A percentile compares a stretch with the other conserved stretches of the same genome.
Conservation (phyloP, 2,329 filamentous ascomycete genomes). For the Alternaria metachromatica region DNA sequence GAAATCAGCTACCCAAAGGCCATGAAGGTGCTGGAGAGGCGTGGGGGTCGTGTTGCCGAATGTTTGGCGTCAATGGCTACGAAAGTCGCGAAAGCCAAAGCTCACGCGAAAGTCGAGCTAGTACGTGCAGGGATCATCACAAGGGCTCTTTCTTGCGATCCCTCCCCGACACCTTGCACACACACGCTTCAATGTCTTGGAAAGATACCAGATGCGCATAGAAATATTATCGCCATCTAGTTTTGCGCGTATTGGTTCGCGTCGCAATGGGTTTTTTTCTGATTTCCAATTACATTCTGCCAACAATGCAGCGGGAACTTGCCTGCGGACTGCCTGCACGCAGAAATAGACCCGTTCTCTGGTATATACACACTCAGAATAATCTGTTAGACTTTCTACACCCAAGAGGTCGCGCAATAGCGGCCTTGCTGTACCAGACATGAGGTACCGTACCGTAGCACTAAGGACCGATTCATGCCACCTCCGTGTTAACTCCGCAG, state of each 20-base stretch:
- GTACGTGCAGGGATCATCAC: conserved; percentile 18
- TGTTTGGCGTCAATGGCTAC: conserved; percentile 33
- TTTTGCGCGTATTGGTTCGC: neutral
- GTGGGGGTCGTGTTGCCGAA: conserved; percentile 20
- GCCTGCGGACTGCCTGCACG: neutral
- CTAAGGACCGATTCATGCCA: conserved; percentile 3
- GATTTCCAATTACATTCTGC: neutral
- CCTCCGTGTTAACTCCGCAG: conserved; percentile 24
- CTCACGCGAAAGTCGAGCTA: conserved; percentile 24
- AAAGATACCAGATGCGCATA: neutral
- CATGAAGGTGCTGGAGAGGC: conserved; percentile 32
- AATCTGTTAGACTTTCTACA: neutral
- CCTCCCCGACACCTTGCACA: neutral
- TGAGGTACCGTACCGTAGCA: neutral
- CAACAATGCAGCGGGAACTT: neutral
- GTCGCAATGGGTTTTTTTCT: neutral
- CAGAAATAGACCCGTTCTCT: fast-evolving
- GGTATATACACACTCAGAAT: neutral
- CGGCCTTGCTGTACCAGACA: neutral
- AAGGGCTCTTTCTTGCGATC: conserved; percentile 5
- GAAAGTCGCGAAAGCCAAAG: conserved; percentile 23
- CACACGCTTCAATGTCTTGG: neutral
- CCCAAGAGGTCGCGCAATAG: neutral
- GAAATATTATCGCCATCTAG: neutral
- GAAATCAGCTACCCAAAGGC: conserved; percentile 39